phyloP scores from a whole-genome alignment of 1,284 basidiomycete genomes.

The Malassezia sympodialis region DNA sequence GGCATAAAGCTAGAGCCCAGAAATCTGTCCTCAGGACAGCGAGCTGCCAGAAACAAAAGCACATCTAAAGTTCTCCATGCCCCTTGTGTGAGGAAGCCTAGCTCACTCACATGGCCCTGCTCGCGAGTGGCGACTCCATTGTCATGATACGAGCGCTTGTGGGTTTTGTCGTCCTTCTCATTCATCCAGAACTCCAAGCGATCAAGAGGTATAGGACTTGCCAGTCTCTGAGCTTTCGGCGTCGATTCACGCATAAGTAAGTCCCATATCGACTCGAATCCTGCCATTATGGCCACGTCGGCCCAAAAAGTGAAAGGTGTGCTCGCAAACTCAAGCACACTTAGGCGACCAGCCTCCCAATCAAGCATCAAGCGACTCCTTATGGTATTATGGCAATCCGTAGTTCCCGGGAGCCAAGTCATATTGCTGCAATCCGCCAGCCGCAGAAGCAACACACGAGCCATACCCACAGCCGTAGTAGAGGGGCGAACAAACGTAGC shows the following conservation, averaged over 20 bases:
- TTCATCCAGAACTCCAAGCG: slow-evolving; percentile 4
- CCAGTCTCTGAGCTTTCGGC: neutral
- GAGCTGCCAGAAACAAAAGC: neutral
- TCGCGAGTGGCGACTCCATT: neutral
- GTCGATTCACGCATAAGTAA: neutral
- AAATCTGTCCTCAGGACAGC: neutral
- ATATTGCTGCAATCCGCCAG: neutral
- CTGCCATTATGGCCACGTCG: neutral
- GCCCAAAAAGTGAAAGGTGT: slow-evolving; percentile 8
- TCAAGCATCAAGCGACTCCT: neutral
- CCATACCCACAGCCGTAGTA: neutral
- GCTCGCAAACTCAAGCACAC: neutral
- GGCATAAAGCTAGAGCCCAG: neutral
- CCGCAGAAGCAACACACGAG: neutral
- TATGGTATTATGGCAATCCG: neutral
- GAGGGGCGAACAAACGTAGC: neutral
- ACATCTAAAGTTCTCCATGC: slow-evolving; percentile 11
- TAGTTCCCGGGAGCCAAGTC: neutral
- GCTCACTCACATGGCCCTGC: neutral
- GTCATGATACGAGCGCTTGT: too few species aligned
- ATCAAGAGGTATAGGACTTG: neutral
- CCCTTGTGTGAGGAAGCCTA: slow-evolving; percentile 2
- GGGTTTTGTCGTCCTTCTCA: neutral
- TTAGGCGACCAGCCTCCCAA: neutral
- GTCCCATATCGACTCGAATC: slow-evolving; percentile 8